A percentile compares a stretch with the other conserved stretches of the same genome.
Conservation (phyloP, 139 green algal genomes). For the Pleodorina starrii region DNA sequence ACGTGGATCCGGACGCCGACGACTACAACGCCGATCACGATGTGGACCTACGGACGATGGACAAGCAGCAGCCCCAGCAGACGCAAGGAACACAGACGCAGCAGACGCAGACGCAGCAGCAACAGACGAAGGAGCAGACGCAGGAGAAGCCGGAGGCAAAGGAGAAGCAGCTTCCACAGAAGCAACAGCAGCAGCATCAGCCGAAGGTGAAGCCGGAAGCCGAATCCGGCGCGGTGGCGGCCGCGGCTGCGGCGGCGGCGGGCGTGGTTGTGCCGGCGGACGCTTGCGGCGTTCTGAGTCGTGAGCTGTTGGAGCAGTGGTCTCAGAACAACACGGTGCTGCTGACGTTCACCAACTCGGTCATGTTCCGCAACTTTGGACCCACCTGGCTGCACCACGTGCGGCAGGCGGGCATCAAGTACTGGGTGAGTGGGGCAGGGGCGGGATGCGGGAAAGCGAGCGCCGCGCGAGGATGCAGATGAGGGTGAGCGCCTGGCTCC, state of each 20-base stretch:
- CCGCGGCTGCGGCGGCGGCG: not conserved
- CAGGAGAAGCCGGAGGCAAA: not conserved
- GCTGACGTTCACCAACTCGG: slow-evolving; percentile 37
- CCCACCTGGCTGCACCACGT: slow-evolving; percentile 48
- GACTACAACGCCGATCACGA: not conserved
- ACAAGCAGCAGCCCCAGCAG: not conserved
- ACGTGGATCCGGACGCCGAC: not conserved
- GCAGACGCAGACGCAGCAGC: not conserved
- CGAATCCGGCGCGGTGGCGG: no score
- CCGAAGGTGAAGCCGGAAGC: no score
- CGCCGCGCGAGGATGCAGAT: no score
- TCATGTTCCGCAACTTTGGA: slow-evolving; percentile 48
- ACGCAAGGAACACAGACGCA: not conserved
- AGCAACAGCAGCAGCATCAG: no score
- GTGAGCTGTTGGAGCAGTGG: slow-evolving; percentile 19
- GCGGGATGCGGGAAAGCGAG: no score
- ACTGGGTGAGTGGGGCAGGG: slow-evolving; percentile 48
- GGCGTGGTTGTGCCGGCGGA: not conserved
- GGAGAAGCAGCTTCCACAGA: not conserved
- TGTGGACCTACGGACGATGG: not conserved
- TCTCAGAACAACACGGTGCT: slow-evolving; percentile 43
- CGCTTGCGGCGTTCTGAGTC: not conserved
- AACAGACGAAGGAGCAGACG: not conserved
- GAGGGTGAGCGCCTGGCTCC: no score
- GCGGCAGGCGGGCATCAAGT: slow-evolving; percentile 51